Evolutionary conservation across 2,329 filamentous ascomycete species (phyloP).

Genomic region (Diaporthe destruens): DNA sequence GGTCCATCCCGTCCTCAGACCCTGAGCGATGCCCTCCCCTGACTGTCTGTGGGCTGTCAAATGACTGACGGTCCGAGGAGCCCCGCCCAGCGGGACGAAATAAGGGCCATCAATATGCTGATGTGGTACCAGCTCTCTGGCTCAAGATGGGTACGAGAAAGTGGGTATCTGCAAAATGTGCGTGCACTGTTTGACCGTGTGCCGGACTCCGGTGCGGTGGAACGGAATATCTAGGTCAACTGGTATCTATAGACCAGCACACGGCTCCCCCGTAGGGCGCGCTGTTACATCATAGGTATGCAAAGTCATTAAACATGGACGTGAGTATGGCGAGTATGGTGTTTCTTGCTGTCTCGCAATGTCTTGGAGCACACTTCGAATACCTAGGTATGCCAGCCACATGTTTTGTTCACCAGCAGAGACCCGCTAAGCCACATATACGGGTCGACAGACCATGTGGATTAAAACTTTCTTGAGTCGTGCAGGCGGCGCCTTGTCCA

Average conservation of each 20-base stretch:
- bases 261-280: neutral
- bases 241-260: neutral
- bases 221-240: no score
- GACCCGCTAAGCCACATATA: neutral
- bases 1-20: neutral
- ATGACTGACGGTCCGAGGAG: neutral
- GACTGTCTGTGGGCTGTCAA: neutral
- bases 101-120: conserved; percentile 15
- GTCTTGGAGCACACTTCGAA: neutral
- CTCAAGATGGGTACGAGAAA: conserved; percentile 16
- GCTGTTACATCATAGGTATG: conserved; percentile 21
- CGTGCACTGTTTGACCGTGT: neutral
- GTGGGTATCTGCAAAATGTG: conserved; percentile 1
- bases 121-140: neutral
- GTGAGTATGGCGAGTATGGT: neutral
- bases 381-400: conserved; percentile 23
- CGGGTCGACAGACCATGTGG: conserved; percentile 10
- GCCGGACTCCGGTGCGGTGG: conserved; percentile 2
- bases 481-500: conserved; percentile 1
- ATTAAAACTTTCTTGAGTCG: conserved; percentile 15
- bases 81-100: conserved; percentile 15
- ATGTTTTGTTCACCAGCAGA: neutral
- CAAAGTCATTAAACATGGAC: conserved; percentile 13
- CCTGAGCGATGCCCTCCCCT: neutral
- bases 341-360: neutral